Percentiles rank a stretch among this genome's conserved stretches.
phyloP scores from a whole-genome alignment of 2,329 filamentous ascomycete species.

The Fusarium protoensiforme region DNA sequence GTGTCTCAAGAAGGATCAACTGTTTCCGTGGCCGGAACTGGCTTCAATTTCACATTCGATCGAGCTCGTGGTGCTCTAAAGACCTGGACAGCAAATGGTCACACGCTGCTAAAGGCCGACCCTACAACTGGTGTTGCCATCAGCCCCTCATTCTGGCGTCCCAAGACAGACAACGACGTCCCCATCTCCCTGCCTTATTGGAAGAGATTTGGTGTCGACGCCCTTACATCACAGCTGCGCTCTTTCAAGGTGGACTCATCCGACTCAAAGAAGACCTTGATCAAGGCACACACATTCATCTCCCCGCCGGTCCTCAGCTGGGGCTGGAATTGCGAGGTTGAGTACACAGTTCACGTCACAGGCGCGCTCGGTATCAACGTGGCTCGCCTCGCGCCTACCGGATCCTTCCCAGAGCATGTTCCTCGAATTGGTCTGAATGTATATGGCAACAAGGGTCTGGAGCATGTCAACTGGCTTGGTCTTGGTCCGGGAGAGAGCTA shows the following conservation, averaged over 20 bases:
- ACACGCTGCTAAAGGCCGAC: slow-evolving; percentile 49
- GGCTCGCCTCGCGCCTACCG: slow-evolving; percentile 55
- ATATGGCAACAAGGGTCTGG: slow-evolving; percentile 58
- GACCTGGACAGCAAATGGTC: slow-evolving; percentile 52
- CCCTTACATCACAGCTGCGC: slow-evolving; percentile 58
- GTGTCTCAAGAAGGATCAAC: slow-evolving; percentile 21
- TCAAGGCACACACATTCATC: slow-evolving; percentile 65
- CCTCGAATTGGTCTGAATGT: slow-evolving; percentile 72
- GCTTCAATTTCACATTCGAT: slow-evolving; percentile 58
- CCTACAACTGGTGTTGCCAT: slow-evolving; percentile 52
- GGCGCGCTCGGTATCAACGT: slow-evolving; percentile 60
- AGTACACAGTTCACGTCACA: slow-evolving; percentile 61
- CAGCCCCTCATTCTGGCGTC: slow-evolving; percentile 68
- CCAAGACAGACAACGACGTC: slow-evolving; percentile 73
- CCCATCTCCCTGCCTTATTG: slow-evolving; percentile 67
- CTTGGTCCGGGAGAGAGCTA: slow-evolving; percentile 73
- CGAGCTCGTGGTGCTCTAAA: slow-evolving; percentile 55
- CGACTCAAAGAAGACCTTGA: slow-evolving; percentile 56
- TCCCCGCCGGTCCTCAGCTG: slow-evolving; percentile 71
- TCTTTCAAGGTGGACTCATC: slow-evolving; percentile 52
- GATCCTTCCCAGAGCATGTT: slow-evolving; percentile 63
- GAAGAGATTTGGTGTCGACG: slow-evolving; percentile 62
- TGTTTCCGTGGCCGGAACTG: slow-evolving; percentile 28
- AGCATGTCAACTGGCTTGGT: slow-evolving; percentile 68
- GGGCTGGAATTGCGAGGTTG: slow-evolving; percentile 61